Base-by-base conservation (phyloP, 2,329 filamentous ascomycete species). In the Fusarium avenaceum region DNA sequence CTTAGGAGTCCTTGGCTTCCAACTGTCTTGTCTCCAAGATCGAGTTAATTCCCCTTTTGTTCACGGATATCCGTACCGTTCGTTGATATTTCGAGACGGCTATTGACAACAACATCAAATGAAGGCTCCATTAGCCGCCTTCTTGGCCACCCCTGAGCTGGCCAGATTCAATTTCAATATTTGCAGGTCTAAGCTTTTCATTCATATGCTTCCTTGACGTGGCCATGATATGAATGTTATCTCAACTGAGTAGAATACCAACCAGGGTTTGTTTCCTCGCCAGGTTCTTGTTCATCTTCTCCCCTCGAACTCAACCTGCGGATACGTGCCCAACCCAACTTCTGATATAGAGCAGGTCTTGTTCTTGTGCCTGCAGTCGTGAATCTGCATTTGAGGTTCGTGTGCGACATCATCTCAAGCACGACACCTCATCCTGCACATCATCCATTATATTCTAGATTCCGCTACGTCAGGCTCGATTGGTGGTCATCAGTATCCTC, bases 351-450 rank as follows among this genome's bases (percentile, higher is more conserved):
- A 17, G 43, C 58, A 38, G 28, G 49, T 56, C 63, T 43, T 67
- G 62, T 62, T 28, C 52, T 40, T 26, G 57, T 69, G 65, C 66
- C 66, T 69, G 66, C 63, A 59, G 63, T 52, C 49, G 13, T 28
- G 20, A 56, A 40, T 55, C 40, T 61, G 45, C 50, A 65, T 49
- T 61, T n/a, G 45, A 58, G 52, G 61, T 50, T 67, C 39, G 65
- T 63, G 66, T 69, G 54, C 51, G 42, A 69, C 66, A 69, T 70
- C 62, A 57, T 70, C 62, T 49, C 45, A 63, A 64, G 66, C 66
- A 69, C 44, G 62, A 70, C 63, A 67, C 66, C 47, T 69, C 49
- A 64, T 69, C 63, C 67, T 70, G 67, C 67, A 70, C 67, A 70
- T 70, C 66, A 73, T 70, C 57, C 66, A 73, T 70, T 55, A 40